phyloP scores from a whole-genome alignment of 2,329 filamentous ascomycete genomes.

The Diaporthe citri region DNA sequence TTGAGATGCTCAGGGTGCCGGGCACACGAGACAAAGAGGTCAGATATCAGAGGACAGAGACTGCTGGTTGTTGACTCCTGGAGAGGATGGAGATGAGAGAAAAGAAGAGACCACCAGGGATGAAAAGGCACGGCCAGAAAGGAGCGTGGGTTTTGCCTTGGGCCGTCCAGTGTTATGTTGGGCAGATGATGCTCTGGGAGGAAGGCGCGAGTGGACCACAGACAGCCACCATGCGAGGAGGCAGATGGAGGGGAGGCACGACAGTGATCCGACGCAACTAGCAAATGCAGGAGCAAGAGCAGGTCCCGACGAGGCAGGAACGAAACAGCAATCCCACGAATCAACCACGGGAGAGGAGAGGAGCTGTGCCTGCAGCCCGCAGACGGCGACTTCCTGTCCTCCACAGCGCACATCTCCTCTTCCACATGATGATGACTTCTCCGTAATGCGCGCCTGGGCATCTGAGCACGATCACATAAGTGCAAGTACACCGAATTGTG shows the following conservation, averaged over 20 bases:
- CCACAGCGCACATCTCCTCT: neutral
- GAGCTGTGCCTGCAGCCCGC: neutral
- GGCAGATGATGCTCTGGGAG: neutral
- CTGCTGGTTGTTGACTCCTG: neutral
- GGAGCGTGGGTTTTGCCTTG: neutral
- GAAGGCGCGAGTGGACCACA: constrained; percentile 19
- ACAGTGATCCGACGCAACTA: constrained; percentile 7
- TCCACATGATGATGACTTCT: neutral
- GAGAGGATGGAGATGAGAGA: neutral
- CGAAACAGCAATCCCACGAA: neutral
- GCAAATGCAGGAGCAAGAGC: constrained; percentile 14
- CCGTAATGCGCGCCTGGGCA: neutral
- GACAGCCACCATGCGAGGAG: constrained; percentile 23
- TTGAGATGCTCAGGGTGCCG: neutral
- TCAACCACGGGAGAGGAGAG: neutral
- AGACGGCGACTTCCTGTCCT: neutral
- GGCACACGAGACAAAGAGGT: neutral
- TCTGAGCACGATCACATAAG: neutral
- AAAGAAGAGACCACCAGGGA: neutral
- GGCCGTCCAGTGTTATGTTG: neutral
- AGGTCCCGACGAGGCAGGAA: constrained; percentile 8
- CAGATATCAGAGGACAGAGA: neutral
- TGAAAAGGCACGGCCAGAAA: neutral
- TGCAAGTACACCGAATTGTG: neutral
- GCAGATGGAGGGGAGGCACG: constrained; percentile 15